Conservation (phyloP, 768 basidiomycete genomes). For the Suillus subluteus region DNA sequence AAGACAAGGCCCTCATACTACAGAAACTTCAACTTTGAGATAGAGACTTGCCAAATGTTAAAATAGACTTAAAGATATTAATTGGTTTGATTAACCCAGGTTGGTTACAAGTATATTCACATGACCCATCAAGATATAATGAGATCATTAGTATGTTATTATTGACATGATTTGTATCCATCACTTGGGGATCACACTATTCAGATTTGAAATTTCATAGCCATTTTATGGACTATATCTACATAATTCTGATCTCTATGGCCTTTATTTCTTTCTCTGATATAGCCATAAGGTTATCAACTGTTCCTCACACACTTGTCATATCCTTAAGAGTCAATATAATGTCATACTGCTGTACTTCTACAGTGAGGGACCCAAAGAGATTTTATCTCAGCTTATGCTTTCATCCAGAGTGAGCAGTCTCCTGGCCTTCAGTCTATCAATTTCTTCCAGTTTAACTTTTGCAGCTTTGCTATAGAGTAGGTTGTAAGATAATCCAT, state of each 20-base stretch:
- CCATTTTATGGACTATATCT: too few species aligned
- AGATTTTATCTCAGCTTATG: constrained; percentile 27
- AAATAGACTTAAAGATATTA: too few species aligned
- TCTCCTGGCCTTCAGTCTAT: constrained; percentile 15
- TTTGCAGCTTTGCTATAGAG: constrained; percentile 26
- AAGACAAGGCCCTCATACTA: too few species aligned
- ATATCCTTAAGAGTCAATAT: constrained; percentile 31
- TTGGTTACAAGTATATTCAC: too few species aligned
- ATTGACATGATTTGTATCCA: too few species aligned
- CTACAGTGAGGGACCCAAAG: constrained; percentile 30
- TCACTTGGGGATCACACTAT: too few species aligned
- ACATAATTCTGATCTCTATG: constrained; percentile 19
- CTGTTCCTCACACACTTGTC: constrained; percentile 22
- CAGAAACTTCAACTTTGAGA: too few species aligned
- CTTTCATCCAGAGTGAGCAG: constrained; percentile 35
- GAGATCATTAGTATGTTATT: too few species aligned
- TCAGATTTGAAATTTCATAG: too few species aligned
- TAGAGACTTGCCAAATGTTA: too few species aligned
- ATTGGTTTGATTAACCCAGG: too few species aligned
- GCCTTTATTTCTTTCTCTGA: constrained; percentile 19
- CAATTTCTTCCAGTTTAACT: constrained; percentile 26
- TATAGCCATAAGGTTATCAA: constrained; percentile 23
- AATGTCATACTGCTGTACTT: constrained; percentile 26
- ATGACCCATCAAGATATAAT: too few species aligned
- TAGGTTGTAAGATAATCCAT: constrained; percentile 28